phyloP scores from a whole-genome alignment of 2,329 filamentous ascomycete genomes.

The Metarhizium sp. region DNA sequence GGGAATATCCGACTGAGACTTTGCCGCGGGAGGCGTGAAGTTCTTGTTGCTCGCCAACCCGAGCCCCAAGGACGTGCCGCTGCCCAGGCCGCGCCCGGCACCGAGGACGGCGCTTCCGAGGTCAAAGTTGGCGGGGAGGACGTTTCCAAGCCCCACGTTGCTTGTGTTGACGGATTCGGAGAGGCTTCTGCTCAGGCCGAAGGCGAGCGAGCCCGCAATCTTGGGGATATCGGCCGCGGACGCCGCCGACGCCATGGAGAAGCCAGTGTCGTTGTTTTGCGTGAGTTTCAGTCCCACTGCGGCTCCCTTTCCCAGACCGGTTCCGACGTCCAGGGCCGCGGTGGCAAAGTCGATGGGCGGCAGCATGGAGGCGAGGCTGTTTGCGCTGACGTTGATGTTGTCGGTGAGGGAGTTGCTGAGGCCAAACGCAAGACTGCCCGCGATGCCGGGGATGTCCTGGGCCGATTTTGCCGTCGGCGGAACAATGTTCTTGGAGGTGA shows the following conservation, averaged over 20 bases:
- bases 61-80: conserved; percentile 9
- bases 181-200: conserved; percentile 5
- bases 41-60: conserved; percentile 5
- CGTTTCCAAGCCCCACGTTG: not conserved
- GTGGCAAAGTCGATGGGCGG: conserved; percentile 1
- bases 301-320: conserved; percentile 7
- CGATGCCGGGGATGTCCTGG: conserved; percentile 4
- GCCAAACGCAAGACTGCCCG: conserved; percentile 2
- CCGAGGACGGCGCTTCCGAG: conserved; percentile 7
- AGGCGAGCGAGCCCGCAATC: conserved; percentile 3
- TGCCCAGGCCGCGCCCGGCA: conserved; percentile 9
- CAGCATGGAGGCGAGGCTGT: not conserved
- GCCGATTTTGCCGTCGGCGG: not conserved
- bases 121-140: conserved; percentile 1
- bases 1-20: conserved; percentile 1
- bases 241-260: not conserved
- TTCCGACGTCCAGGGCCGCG: conserved; percentile 3
- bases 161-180: conserved; percentile 1
- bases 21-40: not conserved
- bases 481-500: not conserved
- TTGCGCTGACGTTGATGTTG: not conserved
- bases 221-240: conserved; percentile 3
- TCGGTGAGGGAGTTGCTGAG: conserved; percentile 2
- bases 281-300: conserved; percentile 7
- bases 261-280: not conserved